Evolutionary conservation across 441 rosid genomes (phyloP), one percentile per base, ranked within the genome.

Genomic region (Corymbia calophylla): DNA sequence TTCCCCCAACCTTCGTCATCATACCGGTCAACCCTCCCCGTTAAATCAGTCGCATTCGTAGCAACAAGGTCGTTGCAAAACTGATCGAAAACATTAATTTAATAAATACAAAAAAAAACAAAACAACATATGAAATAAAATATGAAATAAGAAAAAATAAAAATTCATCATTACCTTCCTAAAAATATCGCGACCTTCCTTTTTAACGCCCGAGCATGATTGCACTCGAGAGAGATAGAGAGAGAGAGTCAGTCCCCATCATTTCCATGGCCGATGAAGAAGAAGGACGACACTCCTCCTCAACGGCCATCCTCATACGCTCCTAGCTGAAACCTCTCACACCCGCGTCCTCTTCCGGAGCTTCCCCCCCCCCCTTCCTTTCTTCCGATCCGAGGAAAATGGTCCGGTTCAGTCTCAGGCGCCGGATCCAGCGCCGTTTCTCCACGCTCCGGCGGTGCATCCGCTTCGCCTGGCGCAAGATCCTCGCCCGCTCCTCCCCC

Each of bases 371-470:
- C n/a, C 39, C 4, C 4, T 35, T 35, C 44, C 5, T 5, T 39
- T 4, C 44, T 39, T 90, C 89, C 91, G 89, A 55, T 90, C 62
- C 17, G 13, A 27, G 53, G 47, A 54, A 54, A 62, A 92, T 90
- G 91, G 92, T 87, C 73, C 89, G 89, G 47, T 88, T 93, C 86
- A 92, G 92, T 55, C 94, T 94, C 15, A 86, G 92, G 54, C 90
- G 73, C 17, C 92, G 94, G 88, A 90, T 95, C 35, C 91, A 92
- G n/a, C 95, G 96, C 31, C 93, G 95, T 44, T 87, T 96, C 81
- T 91, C 93, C 51, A 88, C 91, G 60, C 93, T 96, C 55, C 93
- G 96, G 27, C 91, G 96, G 32, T 95, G 95, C 93, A 93, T 96
- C 86, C 91, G 94, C 17, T 91, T 92, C 29, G 88, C 93, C 15